Evolutionary conservation across 345 rosid species (phyloP), one percentile per base, ranked within the genome.

Genomic region (Viola odorata): DNA sequence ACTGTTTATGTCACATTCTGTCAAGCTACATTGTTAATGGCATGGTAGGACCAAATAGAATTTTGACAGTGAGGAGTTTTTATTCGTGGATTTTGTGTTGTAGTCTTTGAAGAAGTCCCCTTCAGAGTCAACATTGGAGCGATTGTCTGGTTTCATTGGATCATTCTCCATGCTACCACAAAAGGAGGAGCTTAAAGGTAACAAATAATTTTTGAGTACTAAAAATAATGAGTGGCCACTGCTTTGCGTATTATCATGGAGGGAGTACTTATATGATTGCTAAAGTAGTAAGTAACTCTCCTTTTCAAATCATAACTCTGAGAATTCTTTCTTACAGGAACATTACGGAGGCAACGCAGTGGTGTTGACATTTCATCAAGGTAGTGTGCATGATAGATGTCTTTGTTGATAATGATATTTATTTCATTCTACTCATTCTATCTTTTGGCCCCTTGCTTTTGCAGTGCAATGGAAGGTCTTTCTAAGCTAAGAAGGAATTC

Each of bases 121-220:
- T 41, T 94, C 99, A 1, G 98, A 92, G 68, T 78, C 94, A 39
- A 76, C 98, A 52, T 61, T 90, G 53, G 99, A 90, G 77, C 81
- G 81, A 36, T 60, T 88, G 61, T 86, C 96, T 32, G 89, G 84
- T 62, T 62, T 90, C 32, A 65, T 90, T 41, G 88, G 86, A 71
- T 83, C 96, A 44, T 78, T 94, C 73, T 83, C 91, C 53, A 77
- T 74, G 9, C 76, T 72, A 63, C 56, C 91, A 4, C 90, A 70
- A 52, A 78, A 77, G 72, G 96, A 83, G 58, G 89, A 78, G 54
- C 49, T 70, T 38, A 86, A 59, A 77, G 91, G 97, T 90, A 23
- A 23, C 32, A 23, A 23, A 23, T 23, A 23, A 23, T 23, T 2
- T 2, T 23, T 23, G 32, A 0, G 32, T 23, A 23, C 32, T 23